Percentiles rank a stretch among this genome's conserved stretches.
Evolutionary conservation across 768 basidiomycete genomes (phyloP).

Genomic region (Leccinum subgranulosum): DNA sequence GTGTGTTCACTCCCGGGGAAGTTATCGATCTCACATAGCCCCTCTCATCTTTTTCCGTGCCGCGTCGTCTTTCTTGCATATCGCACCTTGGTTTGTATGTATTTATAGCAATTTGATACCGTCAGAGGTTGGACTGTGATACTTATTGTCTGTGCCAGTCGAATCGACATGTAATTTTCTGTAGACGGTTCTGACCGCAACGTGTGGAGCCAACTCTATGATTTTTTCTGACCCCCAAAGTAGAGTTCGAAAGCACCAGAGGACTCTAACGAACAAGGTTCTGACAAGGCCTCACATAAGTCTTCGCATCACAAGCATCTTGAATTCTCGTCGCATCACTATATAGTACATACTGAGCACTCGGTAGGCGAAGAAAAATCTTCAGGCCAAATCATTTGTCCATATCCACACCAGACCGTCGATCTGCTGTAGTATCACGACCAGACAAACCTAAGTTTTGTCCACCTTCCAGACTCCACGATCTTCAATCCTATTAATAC

Average conservation of each 20-base stretch:
- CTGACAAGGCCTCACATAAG: neutral
- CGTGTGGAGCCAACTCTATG: neutral
- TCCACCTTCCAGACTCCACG: neutral
- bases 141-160: no score
- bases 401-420: no score
- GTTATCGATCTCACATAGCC: constrained; percentile 20
- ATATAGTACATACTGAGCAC: no score
- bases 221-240: neutral
- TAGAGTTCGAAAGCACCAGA: neutral
- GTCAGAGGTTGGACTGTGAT: no score
- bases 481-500: neutral
- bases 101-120: no score
- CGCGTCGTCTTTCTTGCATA: no score
- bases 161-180: no score
- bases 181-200: neutral
- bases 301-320: neutral
- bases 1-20: constrained; percentile 2
- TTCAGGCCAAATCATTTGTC: no score
- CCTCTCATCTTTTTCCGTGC: no score
- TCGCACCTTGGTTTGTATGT: no score
- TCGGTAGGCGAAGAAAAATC: neutral
- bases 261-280: neutral
- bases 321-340: neutral
- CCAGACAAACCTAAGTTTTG: neutral
- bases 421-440: neutral